Base-by-base conservation (phyloP, 768 basidiomycete species). In the Hebeloma cylindrosporum region DNA sequence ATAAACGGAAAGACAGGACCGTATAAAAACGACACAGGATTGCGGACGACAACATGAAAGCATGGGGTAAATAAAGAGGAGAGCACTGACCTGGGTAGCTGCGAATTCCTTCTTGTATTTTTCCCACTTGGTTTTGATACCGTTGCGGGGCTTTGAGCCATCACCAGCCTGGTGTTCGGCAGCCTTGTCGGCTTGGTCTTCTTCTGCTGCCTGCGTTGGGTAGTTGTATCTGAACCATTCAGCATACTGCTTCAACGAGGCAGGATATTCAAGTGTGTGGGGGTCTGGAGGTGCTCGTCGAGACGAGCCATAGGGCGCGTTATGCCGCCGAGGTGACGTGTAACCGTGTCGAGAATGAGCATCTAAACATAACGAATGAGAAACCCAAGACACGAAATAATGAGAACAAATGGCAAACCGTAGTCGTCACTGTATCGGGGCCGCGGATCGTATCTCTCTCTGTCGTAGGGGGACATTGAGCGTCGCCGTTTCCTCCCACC, bases 71-170 rank as follows among this genome's bases (percentile, higher is more conserved):
- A 31, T 37, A 44, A 50, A 39, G 50, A 54, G 43, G 39, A 51
- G 53, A 58, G 74, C n/a, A n/a, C 85, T 72, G 60, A 94, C 93
- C 85, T 96, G 93, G 47, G 79, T 78, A 34, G 83, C 84, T 43
- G 83, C 74, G 61, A 93, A 94, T 40, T 88, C 85, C 67, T 93
- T 93, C 69, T 93, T 91, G 64, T 96, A 95, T 60, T 89, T 90
- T 65, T 95, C 92, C 84, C 93, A 96, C 37, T 82, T 80, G 48
- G 78, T 65, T 65, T 81, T 83, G 66, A 91, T 91, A 41, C 88
- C 88, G 52, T 88, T 88, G 30, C 88, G 81, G 31, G 89, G 88
- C 62, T 88, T 89, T 20, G 82, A 75, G 27, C 87, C 88, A 58
- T 90, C 84, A 13, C 81, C 87, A 6, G 88, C 87, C 61, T 88